phyloP scores from a whole-genome alignment of 140 eudicot genomes.

The Cichorium intybus region DNA sequence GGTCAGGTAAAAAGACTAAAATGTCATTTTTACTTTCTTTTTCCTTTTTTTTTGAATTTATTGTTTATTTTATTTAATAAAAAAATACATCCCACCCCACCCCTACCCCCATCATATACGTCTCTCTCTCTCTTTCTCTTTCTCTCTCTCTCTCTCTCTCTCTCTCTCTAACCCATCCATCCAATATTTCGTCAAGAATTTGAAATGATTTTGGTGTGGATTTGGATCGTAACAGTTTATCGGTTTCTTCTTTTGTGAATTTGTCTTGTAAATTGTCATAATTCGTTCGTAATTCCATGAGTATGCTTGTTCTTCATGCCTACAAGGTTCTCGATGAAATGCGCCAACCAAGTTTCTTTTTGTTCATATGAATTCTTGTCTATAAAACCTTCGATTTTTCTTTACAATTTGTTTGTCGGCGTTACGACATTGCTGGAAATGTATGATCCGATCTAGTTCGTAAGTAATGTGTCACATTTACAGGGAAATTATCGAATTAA shows the following conservation, averaged over 20 bases:
- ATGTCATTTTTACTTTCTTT: too few relatives aligned
- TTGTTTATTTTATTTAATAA: too few relatives aligned
- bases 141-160: too few relatives aligned
- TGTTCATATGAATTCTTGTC: neutral
- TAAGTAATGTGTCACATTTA: constrained; percentile 8
- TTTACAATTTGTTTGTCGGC: constrained; percentile 3
- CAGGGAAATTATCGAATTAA: constrained; percentile 48
- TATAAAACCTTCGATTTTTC: constrained; percentile 4
- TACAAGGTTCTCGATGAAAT: constrained; percentile 14
- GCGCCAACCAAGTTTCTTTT: constrained; percentile 7
- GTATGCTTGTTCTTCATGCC: constrained; percentile 25
- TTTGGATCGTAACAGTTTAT: constrained; percentile 56
- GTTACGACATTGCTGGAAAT: too few relatives aligned
- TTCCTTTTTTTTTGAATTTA: too few relatives aligned
- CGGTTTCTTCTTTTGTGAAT: constrained; percentile 63
- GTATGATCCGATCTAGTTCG: constrained; percentile 13
- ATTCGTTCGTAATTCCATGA: constrained; percentile 61
- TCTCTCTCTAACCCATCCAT: too few relatives aligned
- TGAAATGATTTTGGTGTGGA: neutral
- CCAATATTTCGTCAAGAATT: neutral
- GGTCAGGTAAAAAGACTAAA: too few relatives aligned
- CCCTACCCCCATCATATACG: too few relatives aligned
- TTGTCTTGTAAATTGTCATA: constrained; percentile 56
- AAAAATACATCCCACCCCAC: too few relatives aligned
- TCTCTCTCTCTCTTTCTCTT: too few relatives aligned